Conservation (phyloP, 345 rosid genomes). For the Turnera subulata region DNA sequence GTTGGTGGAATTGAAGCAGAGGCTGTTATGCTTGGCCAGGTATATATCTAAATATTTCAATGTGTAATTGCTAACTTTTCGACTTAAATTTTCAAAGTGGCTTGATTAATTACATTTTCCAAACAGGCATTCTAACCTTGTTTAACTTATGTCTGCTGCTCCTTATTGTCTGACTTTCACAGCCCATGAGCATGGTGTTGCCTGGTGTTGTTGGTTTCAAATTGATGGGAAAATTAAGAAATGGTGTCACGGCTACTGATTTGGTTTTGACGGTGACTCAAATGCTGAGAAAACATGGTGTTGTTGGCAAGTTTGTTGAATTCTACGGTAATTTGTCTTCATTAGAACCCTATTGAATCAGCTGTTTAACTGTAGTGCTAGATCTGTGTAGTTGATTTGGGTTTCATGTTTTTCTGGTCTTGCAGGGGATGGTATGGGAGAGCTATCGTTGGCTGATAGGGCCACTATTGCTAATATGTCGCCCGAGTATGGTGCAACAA, state of each 20-base stretch:
- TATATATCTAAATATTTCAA: conserved; percentile 17
- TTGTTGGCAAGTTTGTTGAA: conserved; percentile 98
- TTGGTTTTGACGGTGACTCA: conserved; percentile 96
- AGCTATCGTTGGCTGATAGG: conserved; percentile 92
- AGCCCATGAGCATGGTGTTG: conserved; percentile 99
- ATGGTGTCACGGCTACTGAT: conserved; percentile 98
- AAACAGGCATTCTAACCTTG: too few species aligned
- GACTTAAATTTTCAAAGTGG: background rate
- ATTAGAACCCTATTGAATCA: conserved; percentile 11
- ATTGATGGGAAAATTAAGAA: conserved; percentile 66
- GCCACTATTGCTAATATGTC: conserved; percentile 99
- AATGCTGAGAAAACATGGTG: conserved; percentile 98
- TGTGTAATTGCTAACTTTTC: background rate
- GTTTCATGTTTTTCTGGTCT: conserved; percentile 15
- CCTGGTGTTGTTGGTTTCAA: conserved; percentile 99
- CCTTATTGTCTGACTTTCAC: conserved; percentile 10
- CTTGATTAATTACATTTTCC: too few species aligned
- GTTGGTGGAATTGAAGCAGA: conserved; percentile 99
- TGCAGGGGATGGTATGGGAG: conserved; percentile 90
- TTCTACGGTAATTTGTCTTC: conserved; percentile 66
- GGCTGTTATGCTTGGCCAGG: conserved; percentile 99
- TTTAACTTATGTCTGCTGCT: background rate
- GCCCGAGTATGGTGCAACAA: conserved; percentile 99
- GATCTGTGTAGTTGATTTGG: background rate
- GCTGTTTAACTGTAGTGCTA: background rate